Base-by-base conservation (phyloP, 345 rosid genomes). In the Hevea brasiliensis region DNA sequence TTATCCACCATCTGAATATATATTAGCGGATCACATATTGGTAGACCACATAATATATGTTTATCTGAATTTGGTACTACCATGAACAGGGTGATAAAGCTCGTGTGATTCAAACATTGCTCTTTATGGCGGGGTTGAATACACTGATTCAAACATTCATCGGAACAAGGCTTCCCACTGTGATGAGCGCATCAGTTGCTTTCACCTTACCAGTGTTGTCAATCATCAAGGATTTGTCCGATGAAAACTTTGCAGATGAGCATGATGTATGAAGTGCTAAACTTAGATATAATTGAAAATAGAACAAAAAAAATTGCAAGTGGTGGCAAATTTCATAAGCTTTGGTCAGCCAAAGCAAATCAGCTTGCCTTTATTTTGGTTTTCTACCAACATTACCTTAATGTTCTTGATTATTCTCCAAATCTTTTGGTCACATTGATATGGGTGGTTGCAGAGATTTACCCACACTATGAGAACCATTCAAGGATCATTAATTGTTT, bases 101-200 rank as follows among this genome's bases (percentile, higher is more conserved):
- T 35, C 87, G 89, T 56, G 96, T 90, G 62, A 96, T 96, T 58
- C 94, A 93, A 68, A 79, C 90, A 0, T 67, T 96, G 79, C 77
- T 96, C 81, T 91, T 96, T 74, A 88, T 96, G 99, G 84, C 96
- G 0, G 98, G 92, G n/a, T 71, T 96, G 20, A 93, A 96, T 81
- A 93, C 99, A 9, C 85, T 91, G 82, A 82, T 96, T 65, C 99
- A 96, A 69, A 93, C 99, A 3, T 77, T 91, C 26, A 23, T 89
- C 26, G 99, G 99, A 50, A 84, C 96, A 60, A 86, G 99, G 81
- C 94, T 95, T 82, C 99, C 99, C 3, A 85, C 96, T 0, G 96
- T 95, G 84, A 95, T 95, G 99, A 89, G 96, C 23, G 92, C 90
- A 63, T 93, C 99, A 3, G 70, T 85, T 47, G 99, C 98, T 0